Evolutionary conservation across 1,284 basidiomycete species (phyloP).

Genomic region (Chalciporus sp.): DNA sequence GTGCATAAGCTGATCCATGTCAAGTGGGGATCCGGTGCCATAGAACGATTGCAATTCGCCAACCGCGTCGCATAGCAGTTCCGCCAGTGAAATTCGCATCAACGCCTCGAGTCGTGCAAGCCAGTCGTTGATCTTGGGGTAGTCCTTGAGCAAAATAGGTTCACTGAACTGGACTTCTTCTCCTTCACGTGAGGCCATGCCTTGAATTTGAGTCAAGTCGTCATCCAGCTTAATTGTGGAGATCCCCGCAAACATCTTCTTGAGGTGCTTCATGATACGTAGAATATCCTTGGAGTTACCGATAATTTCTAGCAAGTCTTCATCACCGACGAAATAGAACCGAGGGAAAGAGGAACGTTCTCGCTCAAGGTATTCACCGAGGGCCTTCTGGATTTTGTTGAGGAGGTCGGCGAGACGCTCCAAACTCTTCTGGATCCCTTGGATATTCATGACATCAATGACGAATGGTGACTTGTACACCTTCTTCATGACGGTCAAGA

Average conservation of each 20-base stretch:
- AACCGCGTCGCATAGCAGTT: constrained; percentile 80
- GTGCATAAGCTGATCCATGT: constrained; percentile 70
- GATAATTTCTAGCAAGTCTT: constrained; percentile 98
- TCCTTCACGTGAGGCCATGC: constrained; percentile 93
- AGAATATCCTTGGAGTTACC: constrained; percentile 99
- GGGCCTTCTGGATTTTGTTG: constrained; percentile 98
- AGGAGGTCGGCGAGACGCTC: constrained; percentile 96
- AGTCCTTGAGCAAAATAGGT: constrained; percentile 89
- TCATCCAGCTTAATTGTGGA: constrained; percentile 90
- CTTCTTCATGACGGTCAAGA: constrained; percentile 98
- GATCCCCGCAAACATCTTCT: constrained; percentile 99
- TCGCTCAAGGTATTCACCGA: constrained; percentile 98
- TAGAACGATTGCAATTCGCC: constrained; percentile 83
- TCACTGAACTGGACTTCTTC: constrained; percentile 87
- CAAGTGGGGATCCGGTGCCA: constrained; percentile 56
- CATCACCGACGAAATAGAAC: constrained; percentile 99
- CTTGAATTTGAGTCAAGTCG: constrained; percentile 83
- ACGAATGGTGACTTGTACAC: constrained; percentile 99
- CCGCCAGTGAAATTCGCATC: constrained; percentile 92
- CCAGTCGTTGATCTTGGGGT: constrained; percentile 99
- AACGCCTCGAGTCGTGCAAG: constrained; percentile 89
- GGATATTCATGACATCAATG: constrained; percentile 95
- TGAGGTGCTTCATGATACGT: constrained; percentile 97
- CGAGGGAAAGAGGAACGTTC: constrained; percentile 98
- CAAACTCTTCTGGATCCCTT: constrained; percentile 93